Conservation (phyloP, 2,329 filamentous ascomycete genomes). For the Microcyclosporella mali region DNA sequence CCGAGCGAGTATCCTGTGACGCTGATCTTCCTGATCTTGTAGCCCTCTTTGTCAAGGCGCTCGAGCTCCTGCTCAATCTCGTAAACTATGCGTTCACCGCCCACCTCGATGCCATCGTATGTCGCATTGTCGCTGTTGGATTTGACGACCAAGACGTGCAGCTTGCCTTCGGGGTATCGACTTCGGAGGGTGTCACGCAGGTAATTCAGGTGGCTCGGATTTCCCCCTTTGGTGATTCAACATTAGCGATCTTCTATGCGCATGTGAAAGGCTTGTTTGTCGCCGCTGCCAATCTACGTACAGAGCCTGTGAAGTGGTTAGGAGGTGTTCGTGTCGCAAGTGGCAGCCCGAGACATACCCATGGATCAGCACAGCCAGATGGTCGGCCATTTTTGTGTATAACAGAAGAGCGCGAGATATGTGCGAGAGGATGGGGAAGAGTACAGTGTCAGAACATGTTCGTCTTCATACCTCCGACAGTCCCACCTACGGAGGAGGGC, state of each 20-base stretch:
- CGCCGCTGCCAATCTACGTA: too few species aligned
- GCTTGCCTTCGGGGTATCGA: slow-evolving; percentile 53
- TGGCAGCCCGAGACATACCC: slow-evolving; percentile 48
- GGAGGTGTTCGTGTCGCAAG: background rate
- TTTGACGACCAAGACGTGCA: slow-evolving; percentile 66
- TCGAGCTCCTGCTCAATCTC: slow-evolving; percentile 58
- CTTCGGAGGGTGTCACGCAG: slow-evolving; percentile 61
- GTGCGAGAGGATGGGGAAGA: too few species aligned
- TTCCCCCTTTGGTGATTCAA: slow-evolving; percentile 54
- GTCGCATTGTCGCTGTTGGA: slow-evolving; percentile 66
- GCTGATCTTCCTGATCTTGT: slow-evolving; percentile 73
- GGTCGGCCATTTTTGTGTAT: slow-evolving; percentile 42
- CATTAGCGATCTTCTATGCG: slow-evolving; percentile 1
- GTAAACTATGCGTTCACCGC: slow-evolving; percentile 58
- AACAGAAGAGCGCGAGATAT: too few species aligned
- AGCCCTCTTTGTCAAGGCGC: slow-evolving; percentile 53
- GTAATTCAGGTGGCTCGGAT: slow-evolving; percentile 64
- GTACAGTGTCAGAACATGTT: too few species aligned
- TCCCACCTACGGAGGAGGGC: too few species aligned
- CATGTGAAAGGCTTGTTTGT: background rate
- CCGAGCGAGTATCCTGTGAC: slow-evolving; percentile 86
- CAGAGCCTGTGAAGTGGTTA: background rate
- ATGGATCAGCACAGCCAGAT: slow-evolving; percentile 72
- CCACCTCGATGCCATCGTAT: slow-evolving; percentile 62
- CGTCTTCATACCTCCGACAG: too few species aligned